These are phyloP conservation scores for Metschnikowia drakensbergensis DNA, from an alignment of 805 yeast genomes.

Conservation along the genomic window DNA sequence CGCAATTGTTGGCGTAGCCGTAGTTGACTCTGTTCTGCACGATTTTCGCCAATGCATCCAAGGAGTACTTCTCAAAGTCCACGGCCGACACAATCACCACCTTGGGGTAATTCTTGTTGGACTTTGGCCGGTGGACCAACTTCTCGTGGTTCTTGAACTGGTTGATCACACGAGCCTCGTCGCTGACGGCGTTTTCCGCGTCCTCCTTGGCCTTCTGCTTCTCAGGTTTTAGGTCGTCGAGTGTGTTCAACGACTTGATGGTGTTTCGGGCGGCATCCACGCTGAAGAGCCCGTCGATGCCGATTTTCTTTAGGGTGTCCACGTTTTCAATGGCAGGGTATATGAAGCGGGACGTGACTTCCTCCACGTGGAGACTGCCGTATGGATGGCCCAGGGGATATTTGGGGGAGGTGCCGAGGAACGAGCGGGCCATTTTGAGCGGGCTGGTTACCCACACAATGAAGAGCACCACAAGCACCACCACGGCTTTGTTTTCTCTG, in stretches of 20 bases:
- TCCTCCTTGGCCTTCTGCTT: conserved; percentile 40
- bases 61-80: conserved; percentile 65
- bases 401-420: conserved; percentile 1
- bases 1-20: conserved; percentile 77
- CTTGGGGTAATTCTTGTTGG: conserved; percentile 48
- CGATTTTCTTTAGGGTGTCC: conserved; percentile 53
- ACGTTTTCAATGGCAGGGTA: conserved; percentile 78
- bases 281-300: conserved; percentile 37
- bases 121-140: conserved; percentile 42
- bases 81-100: conserved; percentile 74
- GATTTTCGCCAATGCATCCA: conserved; percentile 57
- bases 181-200: conserved; percentile 44
- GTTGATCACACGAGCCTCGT: conserved; percentile 46
- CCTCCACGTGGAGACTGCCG: conserved; percentile 32
- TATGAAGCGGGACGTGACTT: conserved; percentile 50
- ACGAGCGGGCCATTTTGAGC: neutral
- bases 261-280: conserved; percentile 41
- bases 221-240: conserved; percentile 40
- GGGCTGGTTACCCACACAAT: conserved; percentile 15
- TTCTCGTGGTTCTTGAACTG: conserved; percentile 65
- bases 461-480: conserved; percentile 6
- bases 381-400: conserved; percentile 35
- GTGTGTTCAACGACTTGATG: conserved; percentile 37
- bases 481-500: conserved; percentile 8
- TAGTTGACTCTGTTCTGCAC: conserved; percentile 87